These are phyloP conservation scores for Rostrohypoxylon terebratum DNA, from an alignment of 495 filamentous ascomycete species.

Conservation along the genomic window DNA sequence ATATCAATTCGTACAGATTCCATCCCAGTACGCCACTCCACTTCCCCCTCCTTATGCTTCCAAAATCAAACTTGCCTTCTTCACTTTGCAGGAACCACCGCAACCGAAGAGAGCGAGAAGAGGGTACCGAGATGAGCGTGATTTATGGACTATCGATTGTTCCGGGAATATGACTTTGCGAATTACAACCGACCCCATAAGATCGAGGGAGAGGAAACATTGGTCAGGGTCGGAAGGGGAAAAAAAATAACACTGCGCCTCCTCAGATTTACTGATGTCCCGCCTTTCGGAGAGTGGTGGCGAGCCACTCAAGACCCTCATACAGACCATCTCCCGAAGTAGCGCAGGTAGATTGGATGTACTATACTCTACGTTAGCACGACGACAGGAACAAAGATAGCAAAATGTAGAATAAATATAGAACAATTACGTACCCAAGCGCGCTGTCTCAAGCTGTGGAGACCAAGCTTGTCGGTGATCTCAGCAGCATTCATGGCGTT, in stretches of 20 bases:
- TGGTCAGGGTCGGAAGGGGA: slow-evolving; percentile 41
- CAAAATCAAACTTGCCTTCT: slow-evolving; percentile 54
- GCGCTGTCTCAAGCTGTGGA: slow-evolving; percentile 97
- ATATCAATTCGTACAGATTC: slow-evolving; percentile 65
- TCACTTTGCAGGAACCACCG: slow-evolving; percentile 55
- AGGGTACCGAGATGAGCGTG: slow-evolving; percentile 48
- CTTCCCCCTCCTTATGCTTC: slow-evolving; percentile 55
- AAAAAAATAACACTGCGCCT: slow-evolving; percentile 37
- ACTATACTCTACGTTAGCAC: slow-evolving; percentile 66
- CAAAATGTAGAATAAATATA: background rate
- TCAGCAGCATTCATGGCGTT: slow-evolving; percentile 99
- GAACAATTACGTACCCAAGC: slow-evolving; percentile 83
- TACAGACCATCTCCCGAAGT: slow-evolving; percentile 99
- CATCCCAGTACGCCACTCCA: slow-evolving; percentile 60
- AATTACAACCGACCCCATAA: slow-evolving; percentile 63
- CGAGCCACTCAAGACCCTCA: slow-evolving; percentile 99
- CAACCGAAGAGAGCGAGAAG: slow-evolving; percentile 51
- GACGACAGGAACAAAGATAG: background rate
- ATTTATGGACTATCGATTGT: slow-evolving; percentile 62
- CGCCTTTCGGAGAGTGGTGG: slow-evolving; percentile 92
- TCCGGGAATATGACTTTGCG: slow-evolving; percentile 56
- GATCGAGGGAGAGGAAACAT: slow-evolving; percentile 49
- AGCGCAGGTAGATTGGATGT: slow-evolving; percentile 99
- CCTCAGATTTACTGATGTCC: slow-evolving; percentile 75
- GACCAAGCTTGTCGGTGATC: slow-evolving; percentile 99